phyloP scores from a whole-genome alignment of 805 yeast species.

The Danielia reshetovae region DNA sequence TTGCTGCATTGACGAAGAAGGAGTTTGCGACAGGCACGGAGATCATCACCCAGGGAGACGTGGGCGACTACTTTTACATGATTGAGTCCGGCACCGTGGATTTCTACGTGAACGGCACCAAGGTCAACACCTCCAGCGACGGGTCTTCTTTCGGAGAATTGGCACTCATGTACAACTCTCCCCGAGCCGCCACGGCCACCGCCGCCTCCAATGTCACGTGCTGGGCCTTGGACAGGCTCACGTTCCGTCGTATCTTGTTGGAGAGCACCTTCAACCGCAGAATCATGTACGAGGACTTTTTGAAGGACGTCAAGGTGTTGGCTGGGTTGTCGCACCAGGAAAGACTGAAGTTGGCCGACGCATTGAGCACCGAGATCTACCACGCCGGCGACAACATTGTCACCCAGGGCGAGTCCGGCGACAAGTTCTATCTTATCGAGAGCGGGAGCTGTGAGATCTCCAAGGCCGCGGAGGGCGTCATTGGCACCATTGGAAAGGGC shows the following conservation, averaged over 20 bases:
- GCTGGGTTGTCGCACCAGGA: constrained; percentile 71
- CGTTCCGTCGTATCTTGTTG: constrained; percentile 85
- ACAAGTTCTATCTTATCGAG: constrained; percentile 47
- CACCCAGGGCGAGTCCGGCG: constrained; percentile 71
- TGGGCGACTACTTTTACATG: constrained; percentile 88
- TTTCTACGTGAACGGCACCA: constrained; percentile 64
- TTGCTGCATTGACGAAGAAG: constrained; percentile 80
- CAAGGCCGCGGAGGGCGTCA: constrained; percentile 56
- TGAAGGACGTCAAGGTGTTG: constrained; percentile 82
- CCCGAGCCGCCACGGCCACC: constrained; percentile 91
- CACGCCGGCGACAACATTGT: constrained; percentile 72
- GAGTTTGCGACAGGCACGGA: constrained; percentile 53
- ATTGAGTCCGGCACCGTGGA: constrained; percentile 84
- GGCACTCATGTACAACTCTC: constrained; percentile 95
- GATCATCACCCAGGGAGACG: constrained; percentile 87
- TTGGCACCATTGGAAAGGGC: constrained; percentile 65
- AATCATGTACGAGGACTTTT: constrained; percentile 81
- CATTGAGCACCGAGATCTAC: constrained; percentile 74
- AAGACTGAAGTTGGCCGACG: constrained; percentile 91
- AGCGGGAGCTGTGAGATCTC: constrained; percentile 78
- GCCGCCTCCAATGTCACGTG: constrained; percentile 60
- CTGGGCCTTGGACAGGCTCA: constrained; percentile 92
- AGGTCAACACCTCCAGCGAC: constrained; percentile 71
- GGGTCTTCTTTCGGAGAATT: constrained; percentile 95
- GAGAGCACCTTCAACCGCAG: constrained; percentile 91